phyloP scores from a whole-genome alignment of 352 stramenopile genomes.

The Pythium oligandrum region DNA sequence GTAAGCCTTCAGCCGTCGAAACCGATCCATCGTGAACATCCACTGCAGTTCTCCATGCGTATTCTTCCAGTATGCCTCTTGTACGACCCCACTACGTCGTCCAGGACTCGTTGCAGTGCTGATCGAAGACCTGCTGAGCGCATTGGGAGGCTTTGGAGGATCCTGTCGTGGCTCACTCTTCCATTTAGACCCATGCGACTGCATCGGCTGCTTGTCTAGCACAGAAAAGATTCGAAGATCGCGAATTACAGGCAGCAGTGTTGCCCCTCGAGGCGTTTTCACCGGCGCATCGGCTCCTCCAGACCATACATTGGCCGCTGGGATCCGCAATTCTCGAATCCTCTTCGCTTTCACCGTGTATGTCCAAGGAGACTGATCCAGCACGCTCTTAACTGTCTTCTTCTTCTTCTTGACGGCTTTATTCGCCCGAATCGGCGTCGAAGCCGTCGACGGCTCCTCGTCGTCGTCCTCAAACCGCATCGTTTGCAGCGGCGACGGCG shows the following conservation, averaged over 20 bases:
- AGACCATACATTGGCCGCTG: constrained; percentile 8
- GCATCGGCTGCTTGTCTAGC: constrained; percentile 45
- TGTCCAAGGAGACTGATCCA: constrained; percentile 44
- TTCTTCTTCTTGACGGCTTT: constrained; percentile 6
- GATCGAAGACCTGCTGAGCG: background rate
- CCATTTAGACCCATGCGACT: constrained; percentile 48
- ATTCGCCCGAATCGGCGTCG: constrained; percentile 5
- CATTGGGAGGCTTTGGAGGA: background rate
- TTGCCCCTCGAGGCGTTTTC: too few relatives aligned
- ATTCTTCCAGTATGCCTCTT: constrained; percentile 49
- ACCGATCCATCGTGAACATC: constrained; percentile 53
- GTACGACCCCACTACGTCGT: constrained; percentile 36
- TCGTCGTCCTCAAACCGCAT: too few relatives aligned
- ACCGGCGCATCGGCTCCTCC: too few relatives aligned
- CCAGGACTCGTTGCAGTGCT: background rate
- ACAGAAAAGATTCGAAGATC: constrained; percentile 55
- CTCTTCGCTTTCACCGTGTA: constrained; percentile 36
- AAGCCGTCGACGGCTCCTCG: background rate
- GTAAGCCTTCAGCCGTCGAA: constrained; percentile 64
- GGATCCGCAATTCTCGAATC: constrained; percentile 43
- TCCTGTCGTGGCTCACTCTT: constrained; percentile 30
- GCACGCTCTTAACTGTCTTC: constrained; percentile 5
- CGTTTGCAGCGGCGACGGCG: constrained; percentile 1
- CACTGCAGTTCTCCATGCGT: constrained; percentile 50
- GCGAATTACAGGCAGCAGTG: constrained; percentile 19